Evolutionary conservation across 2,329 filamentous ascomycete species (phyloP).

Genomic region (Pseudocercospora fuligena): DNA sequence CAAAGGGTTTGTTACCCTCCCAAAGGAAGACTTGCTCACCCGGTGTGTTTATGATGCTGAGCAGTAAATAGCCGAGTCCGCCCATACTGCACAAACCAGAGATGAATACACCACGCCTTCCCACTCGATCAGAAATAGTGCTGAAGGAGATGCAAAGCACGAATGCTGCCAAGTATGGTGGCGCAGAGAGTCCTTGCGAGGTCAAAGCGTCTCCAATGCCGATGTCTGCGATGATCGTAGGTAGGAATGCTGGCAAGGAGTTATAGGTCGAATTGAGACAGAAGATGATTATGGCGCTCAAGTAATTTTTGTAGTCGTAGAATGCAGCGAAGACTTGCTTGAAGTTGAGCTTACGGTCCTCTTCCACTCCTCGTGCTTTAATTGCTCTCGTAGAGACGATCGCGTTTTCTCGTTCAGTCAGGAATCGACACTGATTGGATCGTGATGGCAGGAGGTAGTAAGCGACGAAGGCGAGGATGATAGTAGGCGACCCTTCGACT

Average conservation of each 20-base stretch:
- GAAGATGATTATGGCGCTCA: slow-evolving; percentile 4
- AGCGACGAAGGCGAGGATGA: slow-evolving; percentile 58
- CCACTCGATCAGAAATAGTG: slow-evolving; percentile 11
- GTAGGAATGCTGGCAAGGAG: slow-evolving; percentile 42
- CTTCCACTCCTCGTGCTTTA: slow-evolving; percentile 8
- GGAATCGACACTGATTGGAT: slow-evolving; percentile 50
- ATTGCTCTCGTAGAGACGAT: slow-evolving; percentile 38
- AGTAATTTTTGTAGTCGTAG: slow-evolving; percentile 14
- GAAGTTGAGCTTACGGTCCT: slow-evolving; percentile 18
- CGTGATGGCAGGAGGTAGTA: slow-evolving; percentile 53
- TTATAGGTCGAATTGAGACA: slow-evolving; percentile 64
- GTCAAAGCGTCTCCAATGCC: slow-evolving; percentile 46
- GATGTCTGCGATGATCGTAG: slow-evolving; percentile 45
- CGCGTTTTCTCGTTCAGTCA: slow-evolving; percentile 46
- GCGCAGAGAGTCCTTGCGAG: slow-evolving; percentile 73
- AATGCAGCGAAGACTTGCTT: slow-evolving; percentile 9
- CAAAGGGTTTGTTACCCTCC: no score
- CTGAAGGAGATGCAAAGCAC: slow-evolving; percentile 26
- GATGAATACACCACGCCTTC: slow-evolving; percentile 33
- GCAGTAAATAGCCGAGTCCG: slow-evolving; percentile 44
- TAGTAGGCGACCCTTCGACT: slow-evolving; percentile 66
- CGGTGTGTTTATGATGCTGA: slow-evolving; percentile 39
- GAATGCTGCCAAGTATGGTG: slow-evolving; percentile 49
- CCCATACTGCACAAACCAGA: slow-evolving; percentile 32
- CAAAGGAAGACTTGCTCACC: no score